Conservation (phyloP, 1,284 basidiomycete species). For the Apiotrichum veenhuisii region DNA sequence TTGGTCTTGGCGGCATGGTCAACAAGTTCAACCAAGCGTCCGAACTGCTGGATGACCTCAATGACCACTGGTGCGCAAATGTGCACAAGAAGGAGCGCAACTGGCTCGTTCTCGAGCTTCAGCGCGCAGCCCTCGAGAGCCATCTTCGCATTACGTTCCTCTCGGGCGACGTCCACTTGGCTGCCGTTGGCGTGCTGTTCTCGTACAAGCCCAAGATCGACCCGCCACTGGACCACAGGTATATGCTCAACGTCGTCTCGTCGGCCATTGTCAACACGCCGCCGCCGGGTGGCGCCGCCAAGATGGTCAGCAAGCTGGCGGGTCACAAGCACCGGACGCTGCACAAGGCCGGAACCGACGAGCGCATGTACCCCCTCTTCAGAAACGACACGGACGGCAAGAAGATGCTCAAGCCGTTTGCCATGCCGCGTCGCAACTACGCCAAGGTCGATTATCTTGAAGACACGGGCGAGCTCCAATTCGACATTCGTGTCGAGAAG, state of each 20-base stretch:
- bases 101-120: constrained; percentile 75
- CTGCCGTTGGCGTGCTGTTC: constrained; percentile 73
- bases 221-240: constrained; percentile 66
- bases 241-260: constrained; percentile 69
- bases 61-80: constrained; percentile 85
- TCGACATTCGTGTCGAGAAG: constrained; percentile 83
- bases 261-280: constrained; percentile 56
- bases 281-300: constrained; percentile 71
- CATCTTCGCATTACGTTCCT: constrained; percentile 72
- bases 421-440: constrained; percentile 77
- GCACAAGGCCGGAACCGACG: constrained; percentile 63
- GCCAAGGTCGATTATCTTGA: constrained; percentile 67
- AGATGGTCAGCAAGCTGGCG: constrained; percentile 74
- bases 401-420: constrained; percentile 29
- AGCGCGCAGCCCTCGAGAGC: constrained; percentile 62
- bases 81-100: constrained; percentile 88
- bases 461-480: constrained; percentile 65
- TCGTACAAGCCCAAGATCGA: constrained; percentile 55
- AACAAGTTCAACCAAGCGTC: constrained; percentile 88
- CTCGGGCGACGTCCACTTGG: constrained; percentile 89
- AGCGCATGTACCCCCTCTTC: constrained; percentile 84
- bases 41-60: constrained; percentile 87
- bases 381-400: constrained; percentile 70
- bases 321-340: constrained; percentile 79
- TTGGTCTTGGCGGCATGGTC: constrained; percentile 72